A percentile compares a stretch with the other conserved stretches of the same genome.
Evolutionary conservation across 2,329 filamentous ascomycete genomes (phyloP).

Genomic region (Colletotrichum melonis): DNA sequence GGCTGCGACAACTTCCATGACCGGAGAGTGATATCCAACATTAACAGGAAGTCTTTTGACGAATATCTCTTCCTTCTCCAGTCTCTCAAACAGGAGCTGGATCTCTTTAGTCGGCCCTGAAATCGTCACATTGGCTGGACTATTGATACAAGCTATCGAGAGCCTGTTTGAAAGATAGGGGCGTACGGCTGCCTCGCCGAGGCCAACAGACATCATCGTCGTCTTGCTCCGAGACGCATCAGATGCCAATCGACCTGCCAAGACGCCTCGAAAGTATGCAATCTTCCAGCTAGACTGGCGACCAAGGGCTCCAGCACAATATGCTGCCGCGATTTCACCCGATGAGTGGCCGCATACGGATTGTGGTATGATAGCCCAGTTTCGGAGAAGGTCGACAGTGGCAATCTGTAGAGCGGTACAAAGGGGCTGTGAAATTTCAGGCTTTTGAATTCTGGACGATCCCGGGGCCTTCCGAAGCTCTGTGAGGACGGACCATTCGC

Average conservation of each 20-base stretch:
- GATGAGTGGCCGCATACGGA: conserved; percentile 58
- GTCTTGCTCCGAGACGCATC: not conserved
- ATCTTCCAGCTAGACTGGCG: conserved; percentile 52
- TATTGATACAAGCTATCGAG: conserved; percentile 57
- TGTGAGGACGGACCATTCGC: conserved; percentile 49
- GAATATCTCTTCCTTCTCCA: conserved; percentile 44
- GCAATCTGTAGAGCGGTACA: conserved; percentile 55
- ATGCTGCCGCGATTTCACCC: conserved; percentile 59
- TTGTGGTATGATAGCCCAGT: conserved; percentile 45
- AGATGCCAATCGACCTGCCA: conserved; percentile 2
- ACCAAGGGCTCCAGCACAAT: conserved; percentile 49
- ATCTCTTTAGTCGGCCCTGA: conserved; percentile 51
- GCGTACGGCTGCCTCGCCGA: conserved; percentile 37
- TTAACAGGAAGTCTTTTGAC: conserved; percentile 49
- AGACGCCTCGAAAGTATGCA: conserved; percentile 52
- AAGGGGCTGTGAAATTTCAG: conserved; percentile 52
- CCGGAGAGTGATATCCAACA: conserved; percentile 56
- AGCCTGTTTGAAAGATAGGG: conserved; percentile 42
- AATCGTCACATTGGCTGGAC: conserved; percentile 54
- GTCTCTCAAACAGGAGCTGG: conserved; percentile 42
- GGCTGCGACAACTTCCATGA: conserved; percentile 52
- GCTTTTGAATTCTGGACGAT: conserved; percentile 42
- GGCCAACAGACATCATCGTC: conserved; percentile 15
- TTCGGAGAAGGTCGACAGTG: conserved; percentile 51
- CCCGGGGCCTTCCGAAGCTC: conserved; percentile 45